These are phyloP conservation scores for Escovopsis sp. DNA, from an alignment of 2,329 filamentous ascomycete species.

Conservation along the genomic window DNA sequence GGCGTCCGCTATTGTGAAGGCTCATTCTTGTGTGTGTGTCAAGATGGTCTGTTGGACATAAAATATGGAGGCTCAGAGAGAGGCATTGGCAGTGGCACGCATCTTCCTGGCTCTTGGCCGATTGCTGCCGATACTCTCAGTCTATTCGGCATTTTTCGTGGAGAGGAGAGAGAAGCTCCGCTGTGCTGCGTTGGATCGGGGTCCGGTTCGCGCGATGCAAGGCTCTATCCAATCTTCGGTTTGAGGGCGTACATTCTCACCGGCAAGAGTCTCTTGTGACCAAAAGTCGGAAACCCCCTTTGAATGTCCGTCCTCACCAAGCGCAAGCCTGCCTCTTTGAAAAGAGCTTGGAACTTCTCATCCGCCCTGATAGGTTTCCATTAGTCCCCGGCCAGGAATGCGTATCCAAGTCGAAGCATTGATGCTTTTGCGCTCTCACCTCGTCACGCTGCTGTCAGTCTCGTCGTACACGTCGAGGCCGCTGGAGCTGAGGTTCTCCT, in stretches of 20 bases:
- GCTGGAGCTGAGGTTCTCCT: constrained; percentile 55
- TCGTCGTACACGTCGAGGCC: constrained; percentile 58
- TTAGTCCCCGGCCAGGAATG: background rate
- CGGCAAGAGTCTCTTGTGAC: constrained; percentile 39
- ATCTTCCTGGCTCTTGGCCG: background rate
- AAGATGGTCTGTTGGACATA: no score
- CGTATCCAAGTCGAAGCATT: background rate
- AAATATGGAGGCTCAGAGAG: no score
- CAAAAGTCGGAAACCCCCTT: constrained; percentile 49
- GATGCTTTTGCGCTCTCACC: constrained; percentile 24
- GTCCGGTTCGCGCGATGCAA: background rate
- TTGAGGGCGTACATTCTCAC: constrained; percentile 65
- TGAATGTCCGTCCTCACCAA: constrained; percentile 61
- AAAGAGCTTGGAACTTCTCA: constrained; percentile 53
- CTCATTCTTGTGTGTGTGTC: no score
- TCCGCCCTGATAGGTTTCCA: constrained; percentile 26
- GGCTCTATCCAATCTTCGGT: background rate
- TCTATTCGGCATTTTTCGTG: background rate
- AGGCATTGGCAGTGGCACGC: background rate
- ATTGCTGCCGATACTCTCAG: background rate
- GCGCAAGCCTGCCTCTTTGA: constrained; percentile 51
- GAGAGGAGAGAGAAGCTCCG: background rate
- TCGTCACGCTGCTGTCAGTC: constrained; percentile 62
- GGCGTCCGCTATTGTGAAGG: no score
- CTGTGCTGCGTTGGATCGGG: no score